phyloP scores from a whole-genome alignment of 2,329 filamentous ascomycete species.

The Penicillium brasilianum region DNA sequence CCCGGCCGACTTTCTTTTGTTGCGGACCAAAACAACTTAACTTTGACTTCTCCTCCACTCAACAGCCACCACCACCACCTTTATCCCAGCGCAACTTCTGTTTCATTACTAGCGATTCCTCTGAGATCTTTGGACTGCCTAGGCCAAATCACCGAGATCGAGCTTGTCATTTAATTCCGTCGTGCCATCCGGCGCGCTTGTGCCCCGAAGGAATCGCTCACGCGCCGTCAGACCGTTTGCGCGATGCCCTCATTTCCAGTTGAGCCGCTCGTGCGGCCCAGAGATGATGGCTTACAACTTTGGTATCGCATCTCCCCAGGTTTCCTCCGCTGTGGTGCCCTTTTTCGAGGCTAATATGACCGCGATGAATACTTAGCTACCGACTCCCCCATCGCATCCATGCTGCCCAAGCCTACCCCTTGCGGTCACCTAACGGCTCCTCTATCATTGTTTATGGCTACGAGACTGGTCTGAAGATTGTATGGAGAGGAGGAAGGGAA shows the following conservation, averaged over 20 bases:
- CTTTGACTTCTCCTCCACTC: constrained; percentile 30
- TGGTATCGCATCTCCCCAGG: constrained; percentile 38
- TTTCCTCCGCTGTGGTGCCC: background rate
- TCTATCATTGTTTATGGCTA: constrained; percentile 66
- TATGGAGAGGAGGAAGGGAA: constrained; percentile 64
- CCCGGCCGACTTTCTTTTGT: constrained; percentile 23
- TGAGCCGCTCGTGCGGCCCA: constrained; percentile 44
- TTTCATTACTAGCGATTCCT: background rate
- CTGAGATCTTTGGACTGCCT: background rate
- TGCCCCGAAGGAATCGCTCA: constrained; percentile 21
- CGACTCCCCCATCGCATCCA: constrained; percentile 64
- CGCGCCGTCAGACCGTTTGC: constrained; percentile 18
- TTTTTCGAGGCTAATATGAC: constrained; percentile 13
- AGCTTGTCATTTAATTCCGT: constrained; percentile 12
- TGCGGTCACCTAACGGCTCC: constrained; percentile 64
- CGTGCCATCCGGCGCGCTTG: constrained; percentile 28
- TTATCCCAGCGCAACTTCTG: constrained; percentile 10
- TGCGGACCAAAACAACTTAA: constrained; percentile 36
- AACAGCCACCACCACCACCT: constrained; percentile 17
- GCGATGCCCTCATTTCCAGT: constrained; percentile 44
- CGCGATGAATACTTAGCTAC: constrained; percentile 53
- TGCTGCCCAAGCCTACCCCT: constrained; percentile 62
- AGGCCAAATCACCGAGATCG: constrained; percentile 5
- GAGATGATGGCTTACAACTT: constrained; percentile 49
- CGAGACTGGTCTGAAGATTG: constrained; percentile 60